These are phyloP conservation scores for Candida tetrigidarum DNA, from an alignment of 1,139 yeast species.

Conservation along the genomic window DNA sequence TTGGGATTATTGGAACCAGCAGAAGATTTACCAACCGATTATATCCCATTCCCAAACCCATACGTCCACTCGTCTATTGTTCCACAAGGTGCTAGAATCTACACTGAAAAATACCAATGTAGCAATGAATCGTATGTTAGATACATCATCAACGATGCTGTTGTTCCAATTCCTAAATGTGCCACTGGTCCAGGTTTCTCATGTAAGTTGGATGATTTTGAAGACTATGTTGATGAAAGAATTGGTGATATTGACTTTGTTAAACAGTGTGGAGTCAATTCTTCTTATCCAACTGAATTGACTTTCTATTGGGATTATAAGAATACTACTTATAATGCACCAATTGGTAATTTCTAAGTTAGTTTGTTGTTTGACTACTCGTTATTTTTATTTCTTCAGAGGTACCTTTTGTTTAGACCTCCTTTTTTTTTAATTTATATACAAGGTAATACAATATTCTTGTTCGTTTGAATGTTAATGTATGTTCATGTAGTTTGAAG, in stretches of 20 bases:
- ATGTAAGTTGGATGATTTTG: constrained; percentile 49
- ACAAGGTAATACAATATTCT: not conserved
- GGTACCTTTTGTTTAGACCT: not conserved
- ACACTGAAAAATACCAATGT: constrained; percentile 52
- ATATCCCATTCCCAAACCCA: constrained; percentile 43
- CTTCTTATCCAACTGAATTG: constrained; percentile 30
- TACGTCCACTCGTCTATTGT: constrained; percentile 52
- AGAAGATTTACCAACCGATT: constrained; percentile 23
- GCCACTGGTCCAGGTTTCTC: constrained; percentile 62
- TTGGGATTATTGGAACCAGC: constrained; percentile 48
- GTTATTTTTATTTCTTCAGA: not conserved
- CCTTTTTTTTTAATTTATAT: not conserved
- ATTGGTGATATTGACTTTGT: constrained; percentile 30
- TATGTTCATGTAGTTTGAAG: not conserved
- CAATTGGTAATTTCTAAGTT: constrained; percentile 19
- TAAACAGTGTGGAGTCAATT: constrained; percentile 40
- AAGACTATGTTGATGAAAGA: constrained; percentile 30
- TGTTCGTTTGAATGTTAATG: not conserved
- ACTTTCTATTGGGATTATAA: constrained; percentile 45
- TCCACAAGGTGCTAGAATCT: constrained; percentile 61
- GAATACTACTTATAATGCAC: constrained; percentile 29
- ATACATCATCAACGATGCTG: constrained; percentile 58
- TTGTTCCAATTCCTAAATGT: constrained; percentile 55
- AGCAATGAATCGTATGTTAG: constrained; percentile 46
- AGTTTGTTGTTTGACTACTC: not conserved